Base-by-base conservation (phyloP, 805 yeast genomes). In the Metschnikowia koreensis region DNA sequence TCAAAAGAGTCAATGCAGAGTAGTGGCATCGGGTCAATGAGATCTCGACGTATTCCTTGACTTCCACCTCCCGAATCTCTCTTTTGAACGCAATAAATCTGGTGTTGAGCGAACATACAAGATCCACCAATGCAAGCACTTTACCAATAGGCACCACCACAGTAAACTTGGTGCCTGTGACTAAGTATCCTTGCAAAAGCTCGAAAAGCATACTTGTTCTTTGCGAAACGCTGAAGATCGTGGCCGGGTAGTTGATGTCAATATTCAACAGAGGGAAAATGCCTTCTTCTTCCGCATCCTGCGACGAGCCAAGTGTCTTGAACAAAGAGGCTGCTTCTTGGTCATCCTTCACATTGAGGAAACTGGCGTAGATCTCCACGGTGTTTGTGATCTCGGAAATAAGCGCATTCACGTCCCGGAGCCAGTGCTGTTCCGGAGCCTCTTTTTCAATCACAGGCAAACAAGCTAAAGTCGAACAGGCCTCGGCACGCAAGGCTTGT, bases 101-200 rank as follows among this genome's bases (percentile, higher is more conserved):
- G 12, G 78, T 67, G 56, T 84, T 82, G 52, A 89, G 66, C 15
- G 84, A 75, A 52, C 81, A 66, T 13, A 85, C 61, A 11, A 83
- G 68, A 59, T 86, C 90, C 22, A 76, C 70, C 45, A 84, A 53
- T 8, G 73, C 63, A 6, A 86, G 62, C 2, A 86, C 62, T 42
- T 69, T 60, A 1, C 93, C 92, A 12, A 89, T 56, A 2, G 96
- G 94, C 7, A 87, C 75, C 54, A 76, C 73, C 8, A 84, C 76
- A 11, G 83, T 71, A 58, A 73, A 76, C 39, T 79, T 81, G 1
- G 90, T 82, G 27, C 81, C 78, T 7, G 81, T 70, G 3, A 76
- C 67, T 67, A 51, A 64, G 56, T 55, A 87, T 47, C 50, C 85
- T 51, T 46, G 45, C 36, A 73, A 56, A 29, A 72, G 58, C 31